A percentile compares a stretch with the other conserved stretches of the same genome.
Evolutionary conservation across 805 yeast genomes (phyloP).

Genomic region (Suhomyces pyralidae): DNA sequence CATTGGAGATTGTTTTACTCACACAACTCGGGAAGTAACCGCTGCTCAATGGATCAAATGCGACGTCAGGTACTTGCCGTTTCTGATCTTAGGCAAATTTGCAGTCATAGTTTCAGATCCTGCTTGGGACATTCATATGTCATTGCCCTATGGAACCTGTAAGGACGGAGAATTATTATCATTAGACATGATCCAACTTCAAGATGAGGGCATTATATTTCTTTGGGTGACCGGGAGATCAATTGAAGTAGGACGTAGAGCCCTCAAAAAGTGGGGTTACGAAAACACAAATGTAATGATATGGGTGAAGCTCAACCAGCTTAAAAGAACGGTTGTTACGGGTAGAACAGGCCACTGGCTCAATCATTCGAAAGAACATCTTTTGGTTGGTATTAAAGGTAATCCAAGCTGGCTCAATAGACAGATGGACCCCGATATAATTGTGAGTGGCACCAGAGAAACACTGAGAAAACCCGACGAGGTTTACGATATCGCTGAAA

Average conservation of each 20-base stretch:
- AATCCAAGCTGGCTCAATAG: slow-evolving; percentile 66
- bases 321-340: slow-evolving; percentile 85
- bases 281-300: slow-evolving; percentile 71
- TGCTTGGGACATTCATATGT: slow-evolving; percentile 96
- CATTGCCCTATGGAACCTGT: slow-evolving; percentile 71
- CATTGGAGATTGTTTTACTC: slow-evolving; percentile 45
- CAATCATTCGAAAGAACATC: slow-evolving; percentile 90
- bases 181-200: slow-evolving; percentile 65
- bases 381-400: slow-evolving; percentile 83
- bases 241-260: slow-evolving; percentile 79
- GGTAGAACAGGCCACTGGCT: slow-evolving; percentile 98
- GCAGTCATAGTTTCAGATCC: slow-evolving; percentile 88
- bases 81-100: slow-evolving; percentile 70
- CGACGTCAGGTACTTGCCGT: slow-evolving; percentile 73
- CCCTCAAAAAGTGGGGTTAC: slow-evolving; percentile 82
- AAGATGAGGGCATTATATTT: slow-evolving; percentile 78
- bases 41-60: slow-evolving; percentile 88
- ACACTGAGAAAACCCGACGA: slow-evolving; percentile 92
- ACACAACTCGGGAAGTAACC: slow-evolving; percentile 27
- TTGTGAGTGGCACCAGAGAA: slow-evolving; percentile 83
- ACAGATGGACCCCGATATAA: slow-evolving; percentile 67
- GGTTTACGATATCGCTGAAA: slow-evolving; percentile 75
- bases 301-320: slow-evolving; percentile 89
- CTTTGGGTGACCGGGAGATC: slow-evolving; percentile 97
- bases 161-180: slow-evolving; percentile 71